Percentiles rank a stretch among this genome's conserved stretches.
Evolutionary conservation across 768 basidiomycete species (phyloP).

Genomic region (Flagelloscypha sp.): DNA sequence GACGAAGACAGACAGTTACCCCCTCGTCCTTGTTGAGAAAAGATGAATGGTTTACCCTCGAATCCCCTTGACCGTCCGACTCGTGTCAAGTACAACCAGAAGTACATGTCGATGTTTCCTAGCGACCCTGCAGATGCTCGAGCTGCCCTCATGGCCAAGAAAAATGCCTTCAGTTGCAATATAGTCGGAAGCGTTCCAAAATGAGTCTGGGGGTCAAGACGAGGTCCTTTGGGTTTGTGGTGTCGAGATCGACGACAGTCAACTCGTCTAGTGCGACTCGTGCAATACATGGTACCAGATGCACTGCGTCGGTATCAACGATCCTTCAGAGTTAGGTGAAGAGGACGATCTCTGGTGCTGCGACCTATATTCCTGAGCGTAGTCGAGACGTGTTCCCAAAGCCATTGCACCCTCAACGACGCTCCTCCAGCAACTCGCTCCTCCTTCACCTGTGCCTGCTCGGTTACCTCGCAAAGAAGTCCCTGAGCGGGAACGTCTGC

Average conservation of each 20-base stretch:
- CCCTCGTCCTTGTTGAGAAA: conserved; percentile 41
- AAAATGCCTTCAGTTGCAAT: conserved; percentile 51
- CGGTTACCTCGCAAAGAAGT: too few species aligned
- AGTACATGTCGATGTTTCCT: conserved; percentile 37
- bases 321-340: conserved; percentile 54
- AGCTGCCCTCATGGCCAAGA: conserved; percentile 65
- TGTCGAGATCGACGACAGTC: conserved; percentile 61
- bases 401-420: too few species aligned
- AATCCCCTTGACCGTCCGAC: conserved; percentile 26
- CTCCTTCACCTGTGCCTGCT: too few species aligned
- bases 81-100: conserved; percentile 12
- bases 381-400: too few species aligned
- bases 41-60: conserved; percentile 48
- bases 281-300: conserved; percentile 82
- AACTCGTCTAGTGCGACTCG: conserved; percentile 74
- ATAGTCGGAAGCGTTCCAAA: conserved; percentile 38
- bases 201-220: conserved; percentile 39
- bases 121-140: conserved; percentile 73
- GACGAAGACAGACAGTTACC: conserved; percentile 21
- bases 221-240: conserved; percentile 60
- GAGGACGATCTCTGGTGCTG: conserved; percentile 83
- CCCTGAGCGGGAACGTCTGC: too few species aligned
- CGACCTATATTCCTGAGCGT: too few species aligned
- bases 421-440: too few species aligned
- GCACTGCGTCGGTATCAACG: conserved; percentile 65